Conservation (phyloP, 176 grass and related monocot species). For the Aegilops umbellulata region DNA sequence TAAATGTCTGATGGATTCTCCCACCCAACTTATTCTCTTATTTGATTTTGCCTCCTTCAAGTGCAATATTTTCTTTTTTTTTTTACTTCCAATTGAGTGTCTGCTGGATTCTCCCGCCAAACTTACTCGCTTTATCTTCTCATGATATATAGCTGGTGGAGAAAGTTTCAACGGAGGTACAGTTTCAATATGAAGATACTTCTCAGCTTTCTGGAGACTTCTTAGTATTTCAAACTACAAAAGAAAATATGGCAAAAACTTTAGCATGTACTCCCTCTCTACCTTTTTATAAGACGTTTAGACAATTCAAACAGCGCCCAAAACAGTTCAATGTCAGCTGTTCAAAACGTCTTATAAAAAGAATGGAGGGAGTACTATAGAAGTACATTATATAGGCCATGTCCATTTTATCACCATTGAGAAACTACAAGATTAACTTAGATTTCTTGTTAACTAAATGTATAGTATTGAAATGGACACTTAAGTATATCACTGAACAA, state of each 20-base stretch:
- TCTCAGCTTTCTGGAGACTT: slow-evolving; percentile 83
- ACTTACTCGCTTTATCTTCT: slow-evolving; percentile 65
- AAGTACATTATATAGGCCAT: neutral
- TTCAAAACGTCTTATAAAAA: too few relatives aligned
- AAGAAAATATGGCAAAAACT: slow-evolving; percentile 15
- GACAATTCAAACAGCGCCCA: too few relatives aligned
- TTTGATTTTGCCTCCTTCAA: too few relatives aligned
- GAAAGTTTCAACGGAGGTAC: slow-evolving; percentile 81
- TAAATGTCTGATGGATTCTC: slow-evolving; percentile 58
- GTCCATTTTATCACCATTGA: neutral
- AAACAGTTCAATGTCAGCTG: too few relatives aligned
- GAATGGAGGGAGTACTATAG: too few relatives aligned
- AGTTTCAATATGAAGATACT: slow-evolving; percentile 48
- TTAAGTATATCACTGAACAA: neutral
- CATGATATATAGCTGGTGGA: slow-evolving; percentile 88
- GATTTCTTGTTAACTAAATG: neutral
- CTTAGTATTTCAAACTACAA: slow-evolving; percentile 95
- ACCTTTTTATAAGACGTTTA: too few relatives aligned
- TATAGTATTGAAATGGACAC: neutral
- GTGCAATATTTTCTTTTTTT: neutral
- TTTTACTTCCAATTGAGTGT: slow-evolving; percentile 47
- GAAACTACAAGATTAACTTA: neutral
- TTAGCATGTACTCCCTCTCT: neutral
- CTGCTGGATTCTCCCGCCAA: slow-evolving; percentile 58
- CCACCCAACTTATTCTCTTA: slow-evolving; percentile 37